Percentiles rank a stretch among this genome's conserved stretches.
Evolutionary conservation across 257 asterid species (phyloP).

Genomic region (Solanum acaule): DNA sequence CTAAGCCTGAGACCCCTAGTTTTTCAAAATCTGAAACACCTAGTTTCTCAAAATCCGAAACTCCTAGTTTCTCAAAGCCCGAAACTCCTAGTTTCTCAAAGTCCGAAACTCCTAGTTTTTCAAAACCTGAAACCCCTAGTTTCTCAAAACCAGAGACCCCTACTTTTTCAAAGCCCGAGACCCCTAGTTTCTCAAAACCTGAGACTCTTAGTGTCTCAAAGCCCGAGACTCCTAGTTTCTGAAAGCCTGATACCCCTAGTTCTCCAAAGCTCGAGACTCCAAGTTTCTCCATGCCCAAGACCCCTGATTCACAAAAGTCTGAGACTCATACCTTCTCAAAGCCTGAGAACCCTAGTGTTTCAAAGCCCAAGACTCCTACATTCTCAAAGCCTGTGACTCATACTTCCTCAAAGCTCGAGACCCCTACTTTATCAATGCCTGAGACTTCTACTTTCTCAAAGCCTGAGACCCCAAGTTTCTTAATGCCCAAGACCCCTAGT

Average conservation of each 20-base stretch:
- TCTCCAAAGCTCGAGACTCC: background rate
- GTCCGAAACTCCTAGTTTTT: fast-evolving
- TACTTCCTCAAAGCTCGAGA: background rate
- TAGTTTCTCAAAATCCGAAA: background rate
- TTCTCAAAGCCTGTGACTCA: background rate
- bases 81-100: background rate
- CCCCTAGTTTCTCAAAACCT: fast-evolving
- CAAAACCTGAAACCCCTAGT: fast-evolving
- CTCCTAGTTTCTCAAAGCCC: background rate
- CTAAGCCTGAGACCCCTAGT: background rate
- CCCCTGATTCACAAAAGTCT: background rate
- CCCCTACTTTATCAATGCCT: background rate
- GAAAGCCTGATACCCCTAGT: background rate
- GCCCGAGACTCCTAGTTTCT: background rate
- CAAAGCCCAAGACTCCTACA: background rate
- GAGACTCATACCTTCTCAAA: background rate
- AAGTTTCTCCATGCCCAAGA: background rate
- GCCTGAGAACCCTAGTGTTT: background rate
- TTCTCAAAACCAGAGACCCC: background rate
- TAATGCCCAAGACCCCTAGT: no score
- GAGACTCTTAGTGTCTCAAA: background rate
- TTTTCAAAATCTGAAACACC: background rate
- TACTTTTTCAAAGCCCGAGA: background rate
- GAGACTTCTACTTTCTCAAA: background rate
- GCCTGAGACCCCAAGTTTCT: background rate